Evolutionary conservation across 495 filamentous ascomycete genomes (phyloP).

Genomic region (Talaromyces thailandensis): DNA sequence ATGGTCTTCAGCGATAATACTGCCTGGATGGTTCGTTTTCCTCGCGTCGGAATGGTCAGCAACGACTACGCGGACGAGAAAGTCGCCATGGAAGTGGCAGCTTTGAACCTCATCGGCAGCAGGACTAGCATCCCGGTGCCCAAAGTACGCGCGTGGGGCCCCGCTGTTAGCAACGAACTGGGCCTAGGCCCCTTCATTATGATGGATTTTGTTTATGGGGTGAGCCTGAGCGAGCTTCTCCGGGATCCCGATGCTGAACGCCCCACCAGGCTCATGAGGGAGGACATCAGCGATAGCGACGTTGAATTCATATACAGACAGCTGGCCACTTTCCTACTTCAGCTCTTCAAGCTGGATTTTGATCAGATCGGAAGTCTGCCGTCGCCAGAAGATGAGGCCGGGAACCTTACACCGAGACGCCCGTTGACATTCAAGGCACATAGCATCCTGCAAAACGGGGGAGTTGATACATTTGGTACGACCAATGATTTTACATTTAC

Average conservation of each 20-base stretch:
- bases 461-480: constrained; percentile 25
- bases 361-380: constrained; percentile 15
- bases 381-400: constrained; percentile 8
- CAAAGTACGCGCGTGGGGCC: constrained; percentile 28
- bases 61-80: constrained; percentile 28
- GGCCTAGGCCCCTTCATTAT: constrained; percentile 35
- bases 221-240: constrained; percentile 17
- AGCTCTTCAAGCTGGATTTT: constrained; percentile 20
- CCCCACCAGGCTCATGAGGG: constrained; percentile 13
- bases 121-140: constrained; percentile 36
- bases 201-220: constrained; percentile 35
- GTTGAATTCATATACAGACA: constrained; percentile 22
- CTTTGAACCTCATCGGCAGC: constrained; percentile 23
- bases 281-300: constrained; percentile 11
- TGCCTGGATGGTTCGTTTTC: constrained; percentile 29
- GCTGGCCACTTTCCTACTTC: constrained; percentile 19
- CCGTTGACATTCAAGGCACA: constrained; percentile 25
- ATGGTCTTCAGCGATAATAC: constrained; percentile 24
- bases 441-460: constrained; percentile 21
- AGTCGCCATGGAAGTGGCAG: constrained; percentile 30
- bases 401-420: constrained; percentile 9
- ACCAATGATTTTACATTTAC: no score
- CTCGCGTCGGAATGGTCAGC: constrained; percentile 24
- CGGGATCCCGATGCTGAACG: constrained; percentile 9
- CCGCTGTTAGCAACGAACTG: constrained; percentile 21